phyloP scores from a whole-genome alignment of 2,329 filamentous ascomycete species.

The Botrytis paeoniae region DNA sequence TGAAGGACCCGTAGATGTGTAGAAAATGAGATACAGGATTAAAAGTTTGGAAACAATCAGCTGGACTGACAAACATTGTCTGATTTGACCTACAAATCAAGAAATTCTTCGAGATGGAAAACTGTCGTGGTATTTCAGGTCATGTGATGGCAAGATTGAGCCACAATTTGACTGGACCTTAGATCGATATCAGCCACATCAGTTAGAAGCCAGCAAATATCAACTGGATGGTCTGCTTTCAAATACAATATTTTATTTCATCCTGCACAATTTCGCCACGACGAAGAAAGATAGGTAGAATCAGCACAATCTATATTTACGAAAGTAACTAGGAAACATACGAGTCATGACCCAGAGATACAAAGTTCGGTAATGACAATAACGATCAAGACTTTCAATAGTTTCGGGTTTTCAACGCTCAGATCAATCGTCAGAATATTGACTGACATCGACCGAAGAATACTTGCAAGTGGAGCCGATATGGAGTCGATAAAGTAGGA shows the following conservation, averaged over 20 bases:
- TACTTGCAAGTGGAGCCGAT: neutral
- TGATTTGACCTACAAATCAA: neutral
- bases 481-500: neutral
- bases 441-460: neutral
- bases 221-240: neutral
- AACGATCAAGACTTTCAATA: neutral
- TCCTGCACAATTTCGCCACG: neutral
- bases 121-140: neutral
- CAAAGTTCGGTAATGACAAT: neutral
- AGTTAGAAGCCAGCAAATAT: neutral
- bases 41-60: neutral
- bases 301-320: neutral
- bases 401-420: neutral
- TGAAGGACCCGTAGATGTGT: neutral
- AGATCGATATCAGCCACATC: neutral
- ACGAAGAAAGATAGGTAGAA: neutral
- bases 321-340: neutral
- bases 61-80: neutral
- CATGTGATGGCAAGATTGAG: neutral
- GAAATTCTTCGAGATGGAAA: neutral
- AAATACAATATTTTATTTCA: neutral
- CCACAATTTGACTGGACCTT: neutral
- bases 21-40: neutral
- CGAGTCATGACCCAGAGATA: neutral
- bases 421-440: neutral